Evolutionary conservation across 352 stramenopile species (phyloP).

Genomic region (Phytophthora sp.): DNA sequence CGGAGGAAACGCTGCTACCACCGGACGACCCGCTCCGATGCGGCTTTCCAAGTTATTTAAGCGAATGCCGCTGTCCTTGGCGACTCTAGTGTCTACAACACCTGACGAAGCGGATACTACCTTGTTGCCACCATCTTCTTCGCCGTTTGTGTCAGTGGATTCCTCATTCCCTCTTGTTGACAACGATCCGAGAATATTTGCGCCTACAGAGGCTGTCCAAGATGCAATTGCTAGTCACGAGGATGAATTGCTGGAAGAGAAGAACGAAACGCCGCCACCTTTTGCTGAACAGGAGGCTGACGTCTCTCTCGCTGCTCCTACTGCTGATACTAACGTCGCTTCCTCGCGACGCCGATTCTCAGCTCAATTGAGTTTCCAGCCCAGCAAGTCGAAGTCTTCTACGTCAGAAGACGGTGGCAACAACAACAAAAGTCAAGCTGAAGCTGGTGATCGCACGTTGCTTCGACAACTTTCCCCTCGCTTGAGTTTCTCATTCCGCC

Average conservation of each 20-base stretch:
- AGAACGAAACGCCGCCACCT: not conserved
- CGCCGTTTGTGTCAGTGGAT: not conserved
- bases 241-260: constrained; percentile 15
- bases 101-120: constrained; percentile 1
- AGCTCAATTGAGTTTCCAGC: not conserved
- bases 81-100: not conserved
- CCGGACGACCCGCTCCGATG: constrained; percentile 4
- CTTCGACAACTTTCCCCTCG: constrained; percentile 25
- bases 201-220: not conserved
- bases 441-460: constrained; percentile 6
- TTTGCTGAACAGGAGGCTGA: not conserved
- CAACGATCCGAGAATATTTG: constrained; percentile 9
- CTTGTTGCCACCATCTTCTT: not conserved
- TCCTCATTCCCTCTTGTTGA: not conserved
- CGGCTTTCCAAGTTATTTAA: constrained; percentile 29
- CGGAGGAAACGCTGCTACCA: not conserved
- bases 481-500: constrained; percentile 26
- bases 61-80: not conserved
- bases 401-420: not conserved
- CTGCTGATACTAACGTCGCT: not conserved
- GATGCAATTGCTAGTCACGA: not conserved
- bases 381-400: not conserved
- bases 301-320: not conserved
- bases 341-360: not conserved
- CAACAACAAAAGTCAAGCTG: constrained; percentile 1